Base-by-base conservation (phyloP, 2,329 filamentous ascomycete species). In the Pyrenophora teres region DNA sequence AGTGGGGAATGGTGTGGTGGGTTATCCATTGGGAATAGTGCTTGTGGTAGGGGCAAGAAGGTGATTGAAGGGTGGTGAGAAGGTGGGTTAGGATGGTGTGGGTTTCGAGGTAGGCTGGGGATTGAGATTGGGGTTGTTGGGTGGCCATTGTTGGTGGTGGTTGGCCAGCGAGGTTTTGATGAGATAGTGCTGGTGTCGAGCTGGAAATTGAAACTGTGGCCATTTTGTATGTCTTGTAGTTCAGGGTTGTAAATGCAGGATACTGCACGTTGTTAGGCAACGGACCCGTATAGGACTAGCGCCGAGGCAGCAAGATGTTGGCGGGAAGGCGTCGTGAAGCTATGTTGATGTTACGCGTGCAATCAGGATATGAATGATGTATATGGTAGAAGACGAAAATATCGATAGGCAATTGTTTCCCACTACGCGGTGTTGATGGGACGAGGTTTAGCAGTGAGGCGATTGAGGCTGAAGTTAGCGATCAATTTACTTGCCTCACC, bases 31-130 rank as follows among this genome's bases (percentile, higher is more conserved):
- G 44, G 0, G 46, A 47, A 43, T 70, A 72, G 37, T 13, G 23
- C 12, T 32, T 64, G 25, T 65, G 21, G 1, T 25, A 19, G 47
- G 35, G 15, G 3, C 36, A 31, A 1, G 49, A 50, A 8, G 56
- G 45, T 0, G 57, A 47, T 50, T 62, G 47, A 0, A 72, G 38
- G 10, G 39, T 54, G 0, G 41, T 32, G 1, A 72, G 41, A 1
- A 72, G 15, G 23, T 67, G 57, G 3, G 42, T 21, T 9, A 72
- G 57, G 8, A 69, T 62, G 2, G 32, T 31, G 42, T 56, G 57
- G 10, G 67, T 67, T 57, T 71, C 62, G n/a, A 56, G 38, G 49
- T 69, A 65, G 2, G 60, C 46, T 10, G 47, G 35, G 39, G 33
- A 35, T 55, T 44, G 8, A 52, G 30, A 30, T 13, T 52, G 19